A percentile compares a stretch with the other conserved stretches of the same genome.
phyloP scores from a whole-genome alignment of 768 basidiomycete genomes.

The Boletus reticuloceps region DNA sequence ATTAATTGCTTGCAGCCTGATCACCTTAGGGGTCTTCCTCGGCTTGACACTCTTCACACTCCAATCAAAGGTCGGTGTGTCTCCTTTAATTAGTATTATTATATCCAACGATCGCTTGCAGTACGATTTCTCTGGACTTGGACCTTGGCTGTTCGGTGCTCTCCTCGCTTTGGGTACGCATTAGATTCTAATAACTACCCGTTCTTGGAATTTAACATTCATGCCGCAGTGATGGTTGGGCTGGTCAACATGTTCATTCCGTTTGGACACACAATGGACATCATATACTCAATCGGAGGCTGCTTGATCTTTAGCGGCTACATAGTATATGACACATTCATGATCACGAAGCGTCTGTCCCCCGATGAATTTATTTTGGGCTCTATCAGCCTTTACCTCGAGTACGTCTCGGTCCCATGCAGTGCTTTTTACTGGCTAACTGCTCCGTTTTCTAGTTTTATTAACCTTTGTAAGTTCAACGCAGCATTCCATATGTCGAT shows the following conservation, averaged over 20 bases:
- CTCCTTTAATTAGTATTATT: background rate
- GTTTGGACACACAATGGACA: constrained; percentile 76
- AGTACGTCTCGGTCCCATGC: constrained; percentile 48
- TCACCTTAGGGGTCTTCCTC: constrained; percentile 90
- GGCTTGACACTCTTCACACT: constrained; percentile 94
- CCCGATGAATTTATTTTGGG: constrained; percentile 95
- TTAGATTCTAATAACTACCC: background rate
- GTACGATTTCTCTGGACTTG: constrained; percentile 95
- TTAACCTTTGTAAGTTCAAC: constrained; percentile 74
- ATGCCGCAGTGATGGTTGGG: constrained; percentile 65
- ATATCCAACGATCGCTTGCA: constrained; percentile 25
- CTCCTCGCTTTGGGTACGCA: constrained; percentile 72
- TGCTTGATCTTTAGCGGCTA: constrained; percentile 88
- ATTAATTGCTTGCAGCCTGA: constrained; percentile 48
- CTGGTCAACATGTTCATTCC: constrained; percentile 85
- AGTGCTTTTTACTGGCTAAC: constrained; percentile 10
- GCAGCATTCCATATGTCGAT: background rate
- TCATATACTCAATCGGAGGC: constrained; percentile 75
- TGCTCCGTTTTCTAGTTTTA: constrained; percentile 49
- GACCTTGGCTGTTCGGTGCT: constrained; percentile 84
- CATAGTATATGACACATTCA: constrained; percentile 86
- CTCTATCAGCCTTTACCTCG: constrained; percentile 90
- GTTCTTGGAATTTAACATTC: background rate
- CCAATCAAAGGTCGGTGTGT: constrained; percentile 73
- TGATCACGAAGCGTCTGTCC: constrained; percentile 83